Evolutionary conservation across 768 basidiomycete species (phyloP).

Genomic region (Kwoniella dejecticola): DNA sequence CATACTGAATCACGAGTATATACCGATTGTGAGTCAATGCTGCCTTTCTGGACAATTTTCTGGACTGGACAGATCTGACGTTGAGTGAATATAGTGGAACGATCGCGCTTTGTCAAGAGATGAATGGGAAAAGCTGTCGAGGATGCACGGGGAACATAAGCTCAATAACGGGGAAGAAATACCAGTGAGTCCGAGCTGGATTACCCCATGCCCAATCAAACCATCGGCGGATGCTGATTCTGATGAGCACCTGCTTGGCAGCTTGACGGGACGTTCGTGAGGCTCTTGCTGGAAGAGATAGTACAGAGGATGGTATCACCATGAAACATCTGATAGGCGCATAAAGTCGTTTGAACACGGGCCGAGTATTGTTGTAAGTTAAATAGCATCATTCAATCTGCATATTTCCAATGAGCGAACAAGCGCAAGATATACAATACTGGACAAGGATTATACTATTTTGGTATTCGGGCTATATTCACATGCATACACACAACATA

Average conservation of each 20-base stretch:
- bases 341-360: not conserved
- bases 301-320: conserved; percentile 12
- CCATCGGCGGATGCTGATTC: not conserved
- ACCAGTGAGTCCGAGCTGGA: conserved; percentile 31
- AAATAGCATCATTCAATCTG: too few species aligned
- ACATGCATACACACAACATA: too few species aligned
- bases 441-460: too few species aligned
- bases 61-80: not conserved
- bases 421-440: too few species aligned
- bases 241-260: not conserved
- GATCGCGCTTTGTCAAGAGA: conserved; percentile 25
- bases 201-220: not conserved
- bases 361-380: too few species aligned
- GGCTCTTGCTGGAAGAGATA: conserved; percentile 18
- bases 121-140: conserved; percentile 23
- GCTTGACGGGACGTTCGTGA: conserved; percentile 12
- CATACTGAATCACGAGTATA: conserved; percentile 31
- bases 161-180: conserved; percentile 33
- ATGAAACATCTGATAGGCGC: not conserved
- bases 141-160: conserved; percentile 16
- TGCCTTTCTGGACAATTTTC: not conserved
- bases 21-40: conserved; percentile 25
- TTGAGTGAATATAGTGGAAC: conserved; percentile 26
- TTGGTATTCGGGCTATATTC: too few species aligned
- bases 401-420: too few species aligned